Conservation (phyloP, 2,329 filamentous ascomycete species). For the Aspergillus quadrilineatus region DNA sequence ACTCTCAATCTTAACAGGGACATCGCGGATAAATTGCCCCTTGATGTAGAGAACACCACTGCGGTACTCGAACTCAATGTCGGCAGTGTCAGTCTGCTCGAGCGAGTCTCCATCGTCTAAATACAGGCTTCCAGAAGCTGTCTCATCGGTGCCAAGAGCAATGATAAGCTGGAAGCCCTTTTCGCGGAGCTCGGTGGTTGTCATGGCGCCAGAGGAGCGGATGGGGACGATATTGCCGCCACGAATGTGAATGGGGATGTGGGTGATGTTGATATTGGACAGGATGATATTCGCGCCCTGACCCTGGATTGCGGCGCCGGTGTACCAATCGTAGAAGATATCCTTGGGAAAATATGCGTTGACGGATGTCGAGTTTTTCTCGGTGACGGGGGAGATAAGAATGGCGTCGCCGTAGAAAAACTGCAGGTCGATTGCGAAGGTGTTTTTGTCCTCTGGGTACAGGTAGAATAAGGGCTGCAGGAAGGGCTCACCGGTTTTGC, state of each 20-base stretch:
- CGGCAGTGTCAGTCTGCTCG: conserved; percentile 55
- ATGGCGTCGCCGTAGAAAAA: conserved; percentile 61
- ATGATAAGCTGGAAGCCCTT: conserved; percentile 71
- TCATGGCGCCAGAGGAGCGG: conserved; percentile 56
- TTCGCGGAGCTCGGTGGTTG: conserved; percentile 59
- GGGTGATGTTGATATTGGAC: conserved; percentile 48
- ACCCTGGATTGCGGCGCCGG: conserved; percentile 48
- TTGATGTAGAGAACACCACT: conserved; percentile 42
- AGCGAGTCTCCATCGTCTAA: conserved; percentile 74
- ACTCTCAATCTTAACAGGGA: conserved; percentile 32
- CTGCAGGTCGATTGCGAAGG: conserved; percentile 54
- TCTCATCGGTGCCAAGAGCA: conserved; percentile 62
- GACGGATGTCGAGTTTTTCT: conserved; percentile 53
- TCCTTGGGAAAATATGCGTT: conserved; percentile 59
- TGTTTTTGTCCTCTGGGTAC: conserved; percentile 60
- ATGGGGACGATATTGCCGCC: conserved; percentile 62
- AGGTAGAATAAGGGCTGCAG: conserved; percentile 71
- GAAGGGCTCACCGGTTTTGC: conserved; percentile 61
- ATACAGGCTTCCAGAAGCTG: conserved; percentile 67
- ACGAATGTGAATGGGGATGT: conserved; percentile 63
- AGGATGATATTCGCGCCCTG: conserved; percentile 47
- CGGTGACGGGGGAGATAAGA: conserved; percentile 57
- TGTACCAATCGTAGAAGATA: conserved; percentile 62
- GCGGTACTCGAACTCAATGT: conserved; percentile 61
- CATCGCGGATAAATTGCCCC: conserved; percentile 30